Evolutionary conservation across 805 yeast species (phyloP), one percentile per base, ranked within the genome.

Genomic region (Kluyveromyces nonfermentans): DNA sequence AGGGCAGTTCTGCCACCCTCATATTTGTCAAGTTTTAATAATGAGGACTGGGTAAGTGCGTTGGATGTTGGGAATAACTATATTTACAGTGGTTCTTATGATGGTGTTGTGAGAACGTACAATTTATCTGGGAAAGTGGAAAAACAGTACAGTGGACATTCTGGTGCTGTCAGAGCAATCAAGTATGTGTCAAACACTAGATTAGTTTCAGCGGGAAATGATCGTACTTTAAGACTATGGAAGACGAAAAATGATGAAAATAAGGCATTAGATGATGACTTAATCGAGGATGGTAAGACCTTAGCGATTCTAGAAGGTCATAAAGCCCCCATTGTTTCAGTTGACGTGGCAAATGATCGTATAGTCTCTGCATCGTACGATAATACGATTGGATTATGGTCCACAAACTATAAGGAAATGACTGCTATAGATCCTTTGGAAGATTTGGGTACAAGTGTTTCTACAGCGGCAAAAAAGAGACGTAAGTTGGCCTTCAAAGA

Each of bases 41-140:
- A 90, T 58, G 96, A 90, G 49, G 98, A 93, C 65, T 93, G 98
- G 98, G 78, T 93, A 19, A 85, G 96, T 18, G 75, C 94, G 1
- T 63, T 69, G 53, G 78, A 68, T 47, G 65, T 57, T 9, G 63
- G 68, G 28, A 54, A 60, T 37, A 48, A 51, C 4, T 63, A 68
- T 35, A 84, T 90, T 43, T 70, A 88, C 37, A 79, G 93, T 12
- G 98, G 97, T 33, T 80, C 95, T 0, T 93, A 89, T 59, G 98
- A 93, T 62, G 97, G 97, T 54, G 75, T 90, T 25, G 96, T 90
- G 19, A 77, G 97, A 50, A 78, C 93, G 9, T 93, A 89, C 80
- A 81, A 86, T 59, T 66, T 77, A 64, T 74, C 85, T 14, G 97
- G 97, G 8, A 73, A 77, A 40, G 82, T 89, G 8, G 82, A 79